Evolutionary conservation across 805 yeast genomes (phyloP), one percentile per base, ranked within the genome.

Genomic region (Hanseniaspora meyeri): DNA sequence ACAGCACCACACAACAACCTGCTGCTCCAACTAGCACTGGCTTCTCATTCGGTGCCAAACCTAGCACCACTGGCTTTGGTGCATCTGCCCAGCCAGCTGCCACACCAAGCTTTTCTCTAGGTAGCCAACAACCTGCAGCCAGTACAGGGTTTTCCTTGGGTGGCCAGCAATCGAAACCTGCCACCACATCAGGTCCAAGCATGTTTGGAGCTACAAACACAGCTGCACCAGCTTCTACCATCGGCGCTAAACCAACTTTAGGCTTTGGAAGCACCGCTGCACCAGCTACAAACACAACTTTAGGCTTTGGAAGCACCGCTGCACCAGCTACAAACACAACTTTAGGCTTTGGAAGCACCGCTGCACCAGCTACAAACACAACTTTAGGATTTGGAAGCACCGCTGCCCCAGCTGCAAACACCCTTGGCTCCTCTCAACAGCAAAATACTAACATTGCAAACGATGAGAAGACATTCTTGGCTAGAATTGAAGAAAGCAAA

Each of bases 401-500:
- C 7, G 36, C 36, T 32, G 36, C 36, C 5, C 48, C 36, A 20
- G 19, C 17, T 6, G 5, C 5, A 24, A 24, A 5, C 27, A 24
- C 19, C 11, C 6, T 27, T 8, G 29, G 37, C n/a, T 39, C 29
- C 27, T 29, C 17, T 20, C 31, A 31, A 42, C 37, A 24, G 43
- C n/a, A 36, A 20, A 19, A 29, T 12, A 29, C 19, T 16, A n/a
- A 3, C 27, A 24, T 24, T 45, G 38, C 48, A 10, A 45, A 49
- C 16, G 24, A 32, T 16, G 39, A 39, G 5, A 64, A 62, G 38
- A 63, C 62, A 17, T 62, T 72, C 50, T 72, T 89, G 60, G 80
- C 80, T 59, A 96, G 88, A 64, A 75, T 89, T 55, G 68, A 88
- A 53, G 95, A 86, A 65, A 77, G 90, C 0, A 83, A 95, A 0